Evolutionary conservation across 1,139 yeast genomes (phyloP).

Genomic region (Taphrina sp.): DNA sequence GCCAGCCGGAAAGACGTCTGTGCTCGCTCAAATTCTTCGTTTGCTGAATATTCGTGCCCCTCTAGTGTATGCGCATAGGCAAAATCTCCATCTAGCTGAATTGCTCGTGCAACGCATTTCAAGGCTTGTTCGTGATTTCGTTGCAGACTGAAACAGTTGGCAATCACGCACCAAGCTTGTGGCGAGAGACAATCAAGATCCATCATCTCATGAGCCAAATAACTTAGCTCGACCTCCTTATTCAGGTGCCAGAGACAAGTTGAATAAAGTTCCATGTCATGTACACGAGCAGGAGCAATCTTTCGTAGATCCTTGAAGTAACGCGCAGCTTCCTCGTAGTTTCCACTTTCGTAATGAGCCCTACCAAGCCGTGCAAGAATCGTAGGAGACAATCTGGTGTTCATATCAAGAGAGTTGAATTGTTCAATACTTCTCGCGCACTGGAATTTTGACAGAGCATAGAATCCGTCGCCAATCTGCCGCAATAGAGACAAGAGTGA

Average conservation of each 20-base stretch:
- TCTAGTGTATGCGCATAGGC: conserved; percentile 89
- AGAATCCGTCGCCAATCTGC: conserved; percentile 63
- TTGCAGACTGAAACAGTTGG: conserved; percentile 79
- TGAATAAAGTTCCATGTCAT: conserved; percentile 88
- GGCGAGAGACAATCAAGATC: conserved; percentile 66
- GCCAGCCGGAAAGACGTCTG: conserved; percentile 79
- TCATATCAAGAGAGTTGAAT: conserved; percentile 60
- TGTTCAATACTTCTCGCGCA: conserved; percentile 76
- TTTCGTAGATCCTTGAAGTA: conserved; percentile 63
- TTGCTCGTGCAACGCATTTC: conserved; percentile 78
- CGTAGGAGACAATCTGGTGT: conserved; percentile 78
- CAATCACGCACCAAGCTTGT: conserved; percentile 89
- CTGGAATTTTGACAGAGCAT: conserved; percentile 66
- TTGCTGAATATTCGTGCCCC: conserved; percentile 88
- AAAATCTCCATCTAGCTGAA: conserved; percentile 65
- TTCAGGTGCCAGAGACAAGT: conserved; percentile 92
- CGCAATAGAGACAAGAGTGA: conserved; percentile 56
- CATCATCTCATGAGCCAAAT: conserved; percentile 75
- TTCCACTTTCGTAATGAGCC: conserved; percentile 80
- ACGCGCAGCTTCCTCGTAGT: conserved; percentile 71
- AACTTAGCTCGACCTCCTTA: conserved; percentile 75
- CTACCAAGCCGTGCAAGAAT: conserved; percentile 77
- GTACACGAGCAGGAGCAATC: conserved; percentile 73
- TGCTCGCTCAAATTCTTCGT: conserved; percentile 89
- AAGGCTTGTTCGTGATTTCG: conserved; percentile 90